Conservation (phyloP, 2,329 filamentous ascomycete species). For the Diaporthe amygdali region DNA sequence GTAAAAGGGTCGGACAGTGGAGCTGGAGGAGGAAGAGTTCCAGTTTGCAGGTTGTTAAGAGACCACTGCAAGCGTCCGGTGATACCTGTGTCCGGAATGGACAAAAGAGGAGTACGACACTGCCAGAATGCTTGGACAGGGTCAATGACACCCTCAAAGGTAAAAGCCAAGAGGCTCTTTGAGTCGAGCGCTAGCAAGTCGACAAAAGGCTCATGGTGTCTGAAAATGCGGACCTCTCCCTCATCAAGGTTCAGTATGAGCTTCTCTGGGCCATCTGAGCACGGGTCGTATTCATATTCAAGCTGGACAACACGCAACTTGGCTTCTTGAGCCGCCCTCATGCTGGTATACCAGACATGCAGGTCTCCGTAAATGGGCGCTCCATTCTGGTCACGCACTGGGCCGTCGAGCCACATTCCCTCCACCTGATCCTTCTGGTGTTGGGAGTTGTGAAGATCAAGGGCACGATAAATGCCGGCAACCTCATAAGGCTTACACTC, state of each 20-base stretch:
- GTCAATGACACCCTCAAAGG: neutral
- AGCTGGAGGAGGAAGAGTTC: neutral
- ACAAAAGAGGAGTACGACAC: neutral
- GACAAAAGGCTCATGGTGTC: neutral
- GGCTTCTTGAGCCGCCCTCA: neutral
- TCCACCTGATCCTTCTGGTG: constrained; percentile 20
- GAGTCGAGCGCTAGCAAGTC: neutral
- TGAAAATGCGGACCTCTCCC: neutral
- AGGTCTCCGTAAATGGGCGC: neutral
- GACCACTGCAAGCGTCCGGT: neutral
- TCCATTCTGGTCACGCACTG: neutral
- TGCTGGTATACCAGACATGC: constrained; percentile 20
- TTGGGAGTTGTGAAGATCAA: neutral
- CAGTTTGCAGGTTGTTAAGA: neutral
- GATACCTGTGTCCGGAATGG: neutral
- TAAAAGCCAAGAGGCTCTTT: neutral
- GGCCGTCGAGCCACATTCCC: constrained; percentile 17
- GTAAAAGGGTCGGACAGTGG: neutral
- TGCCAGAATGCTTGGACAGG: neutral
- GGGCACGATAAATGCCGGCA: neutral
- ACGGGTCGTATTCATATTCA: constrained; percentile 18
- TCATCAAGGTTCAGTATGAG: neutral
- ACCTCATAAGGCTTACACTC: neutral
- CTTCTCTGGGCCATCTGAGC: neutral
- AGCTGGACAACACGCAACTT: neutral